phyloP scores from a whole-genome alignment of 805 yeast species.

The Candida quercuum region DNA sequence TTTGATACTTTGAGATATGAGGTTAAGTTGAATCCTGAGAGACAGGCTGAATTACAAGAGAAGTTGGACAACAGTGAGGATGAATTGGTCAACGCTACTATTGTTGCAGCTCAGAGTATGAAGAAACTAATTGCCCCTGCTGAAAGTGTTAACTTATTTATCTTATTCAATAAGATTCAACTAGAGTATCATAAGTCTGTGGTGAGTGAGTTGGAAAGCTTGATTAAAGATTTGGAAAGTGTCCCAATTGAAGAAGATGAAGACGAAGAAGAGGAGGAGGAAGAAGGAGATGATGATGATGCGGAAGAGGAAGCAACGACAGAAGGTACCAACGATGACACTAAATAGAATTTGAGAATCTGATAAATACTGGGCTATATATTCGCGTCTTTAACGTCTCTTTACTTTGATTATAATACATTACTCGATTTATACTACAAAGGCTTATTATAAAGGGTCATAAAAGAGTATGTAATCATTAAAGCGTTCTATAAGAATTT shows the following conservation, averaged over 20 bases:
- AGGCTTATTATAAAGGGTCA: too few relatives aligned
- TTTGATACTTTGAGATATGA: slow-evolving; percentile 69
- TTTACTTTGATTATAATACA: too few relatives aligned
- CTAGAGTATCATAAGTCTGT: slow-evolving; percentile 55
- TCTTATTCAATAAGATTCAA: slow-evolving; percentile 66
- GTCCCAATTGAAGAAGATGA: slow-evolving; percentile 41
- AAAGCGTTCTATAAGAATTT: too few relatives aligned
- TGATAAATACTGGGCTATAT: too few relatives aligned
- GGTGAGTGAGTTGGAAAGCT: slow-evolving; percentile 39
- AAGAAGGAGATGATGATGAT: slow-evolving; percentile 14
- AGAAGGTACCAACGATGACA: slow-evolving; percentile 18
- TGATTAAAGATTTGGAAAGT: slow-evolving; percentile 39
- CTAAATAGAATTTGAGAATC: too few relatives aligned
- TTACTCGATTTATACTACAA: too few relatives aligned
- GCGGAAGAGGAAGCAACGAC: slow-evolving; percentile 2
- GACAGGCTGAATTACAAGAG: slow-evolving; percentile 15
- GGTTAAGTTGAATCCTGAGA: slow-evolving; percentile 26
- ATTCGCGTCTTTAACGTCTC: too few relatives aligned
- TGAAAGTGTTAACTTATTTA: slow-evolving; percentile 56
- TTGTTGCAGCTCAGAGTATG: slow-evolving; percentile 76
- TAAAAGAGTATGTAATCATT: too few relatives aligned
- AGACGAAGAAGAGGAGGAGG: slow-evolving; percentile 28
- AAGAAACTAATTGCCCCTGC: slow-evolving; percentile 63
- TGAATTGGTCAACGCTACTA: slow-evolving; percentile 74
- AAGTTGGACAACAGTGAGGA: slow-evolving; percentile 58